Evolutionary conservation across 179 eudicot species (phyloP), one percentile per base, ranked within the genome.

Genomic region (Patellifolia procumbens): DNA sequence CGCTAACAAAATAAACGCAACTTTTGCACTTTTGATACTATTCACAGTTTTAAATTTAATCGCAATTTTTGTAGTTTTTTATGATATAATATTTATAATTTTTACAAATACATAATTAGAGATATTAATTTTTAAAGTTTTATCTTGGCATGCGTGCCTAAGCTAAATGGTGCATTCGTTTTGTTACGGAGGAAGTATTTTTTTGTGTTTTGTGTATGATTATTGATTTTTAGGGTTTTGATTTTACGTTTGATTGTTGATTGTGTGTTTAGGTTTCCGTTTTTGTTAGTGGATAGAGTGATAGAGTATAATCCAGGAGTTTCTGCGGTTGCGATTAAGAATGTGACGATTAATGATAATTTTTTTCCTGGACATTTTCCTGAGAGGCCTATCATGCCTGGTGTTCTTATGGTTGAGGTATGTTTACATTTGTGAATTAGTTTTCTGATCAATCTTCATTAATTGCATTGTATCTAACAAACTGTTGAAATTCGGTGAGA

Each of bases 391-490:
- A 95, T 95, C 20, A 95, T 95, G 98, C 97, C 98, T 61, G 99
- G 99, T 82, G 99, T 96, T 77, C 98, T 96, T 81, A 96, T 93
- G 98, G 89, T 96, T 81, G 98, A 96, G 99, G 98, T 93, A 83
- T 10, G n/a, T 43, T 65, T 65, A 31, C 16, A 32, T 17, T 26
- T 58, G 26, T 24, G 55, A 2, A 22, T 24, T 24, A 46, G 39
- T 1, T 11, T 69, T 43, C 22, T 46, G n/a, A 32, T 71, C 29
- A 68, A 43, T 52, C 43, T 8, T 6, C 49, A 71, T 71, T 32
- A 26, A 11, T 35, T 70, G 59, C 1, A 29, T 37, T 29, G 20
- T 70, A 29, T 51, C 11, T 28, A 49, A 7, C n/a, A 20, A 11
- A 65, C 8, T n/a, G 48, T 65, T 19, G 19, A 17, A 66, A 9